A percentile compares a stretch with the other conserved stretches of the same genome.
Evolutionary conservation across 1,139 yeast species (phyloP).

Genomic region (Arxiozyma bovina): DNA sequence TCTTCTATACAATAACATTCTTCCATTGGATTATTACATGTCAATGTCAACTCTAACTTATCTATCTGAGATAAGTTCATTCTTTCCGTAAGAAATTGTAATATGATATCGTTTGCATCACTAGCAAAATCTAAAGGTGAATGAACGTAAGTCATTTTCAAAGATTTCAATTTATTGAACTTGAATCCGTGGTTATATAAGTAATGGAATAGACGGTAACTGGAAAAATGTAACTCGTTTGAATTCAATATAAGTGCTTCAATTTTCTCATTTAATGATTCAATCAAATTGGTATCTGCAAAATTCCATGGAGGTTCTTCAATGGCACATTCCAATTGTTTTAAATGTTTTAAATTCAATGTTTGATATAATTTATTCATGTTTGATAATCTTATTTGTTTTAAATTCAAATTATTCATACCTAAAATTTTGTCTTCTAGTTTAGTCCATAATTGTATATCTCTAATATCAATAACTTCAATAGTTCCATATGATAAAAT

Average conservation of each 20-base stretch:
- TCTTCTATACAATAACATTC: constrained; percentile 40
- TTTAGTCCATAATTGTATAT: constrained; percentile 8
- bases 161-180: constrained; percentile 14
- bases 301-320: not conserved
- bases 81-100: constrained; percentile 22
- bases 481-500: constrained; percentile 12
- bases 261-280: not conserved
- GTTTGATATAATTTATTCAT: not conserved
- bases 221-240: not conserved
- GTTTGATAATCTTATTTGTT: not conserved
- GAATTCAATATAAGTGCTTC: not conserved
- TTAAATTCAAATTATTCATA: not conserved
- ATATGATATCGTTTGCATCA: constrained; percentile 26
- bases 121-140: constrained; percentile 34
- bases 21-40: constrained; percentile 35
- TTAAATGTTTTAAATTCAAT: not conserved
- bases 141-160: constrained; percentile 37
- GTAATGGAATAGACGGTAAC: not conserved
- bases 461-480: constrained; percentile 17
- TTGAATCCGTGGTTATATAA: constrained; percentile 2
- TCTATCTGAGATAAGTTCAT: constrained; percentile 30
- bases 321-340: not conserved
- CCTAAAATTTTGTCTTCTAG: not conserved
- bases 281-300: not conserved
- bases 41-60: constrained; percentile 36